These are phyloP conservation scores for Phytophthora chlamydospora DNA, from an alignment of 352 stramenopile species.

Conservation along the genomic window DNA sequence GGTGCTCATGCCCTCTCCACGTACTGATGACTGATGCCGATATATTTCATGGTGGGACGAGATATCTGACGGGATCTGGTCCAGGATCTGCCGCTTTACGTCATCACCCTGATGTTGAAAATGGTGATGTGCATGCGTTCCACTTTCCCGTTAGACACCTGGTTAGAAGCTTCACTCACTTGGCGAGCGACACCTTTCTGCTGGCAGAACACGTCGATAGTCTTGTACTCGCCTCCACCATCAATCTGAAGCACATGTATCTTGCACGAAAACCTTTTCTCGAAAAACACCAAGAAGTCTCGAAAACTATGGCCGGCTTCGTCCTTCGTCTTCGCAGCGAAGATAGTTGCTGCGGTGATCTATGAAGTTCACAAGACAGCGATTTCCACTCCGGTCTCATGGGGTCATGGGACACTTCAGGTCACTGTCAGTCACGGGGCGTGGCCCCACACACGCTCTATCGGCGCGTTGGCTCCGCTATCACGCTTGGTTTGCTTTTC, in stretches of 20 bases:
- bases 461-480: too few relatives aligned
- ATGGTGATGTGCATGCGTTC: background rate
- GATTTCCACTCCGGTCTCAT: background rate
- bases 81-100: too few relatives aligned
- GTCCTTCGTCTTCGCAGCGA: constrained; percentile 7
- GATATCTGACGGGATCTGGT: too few relatives aligned
- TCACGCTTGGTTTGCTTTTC: too few relatives aligned
- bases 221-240: background rate
- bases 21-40: too few relatives aligned
- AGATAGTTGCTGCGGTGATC: constrained; percentile 3
- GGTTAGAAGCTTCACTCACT: background rate
- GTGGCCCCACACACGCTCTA: too few relatives aligned
- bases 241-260: constrained; percentile 3
- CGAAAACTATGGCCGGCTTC: background rate
- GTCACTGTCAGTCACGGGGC: background rate
- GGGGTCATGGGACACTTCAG: constrained; percentile 3
- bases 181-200: background rate
- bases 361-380: background rate
- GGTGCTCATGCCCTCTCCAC: too few relatives aligned
- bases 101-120: too few relatives aligned
- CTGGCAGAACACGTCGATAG: constrained; percentile 4
- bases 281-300: background rate
- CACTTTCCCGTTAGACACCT: constrained; percentile 5
- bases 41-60: too few relatives aligned
- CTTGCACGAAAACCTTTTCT: background rate